phyloP scores from a whole-genome alignment of 331 rosid genomes.

The Spiraea crenata region DNA sequence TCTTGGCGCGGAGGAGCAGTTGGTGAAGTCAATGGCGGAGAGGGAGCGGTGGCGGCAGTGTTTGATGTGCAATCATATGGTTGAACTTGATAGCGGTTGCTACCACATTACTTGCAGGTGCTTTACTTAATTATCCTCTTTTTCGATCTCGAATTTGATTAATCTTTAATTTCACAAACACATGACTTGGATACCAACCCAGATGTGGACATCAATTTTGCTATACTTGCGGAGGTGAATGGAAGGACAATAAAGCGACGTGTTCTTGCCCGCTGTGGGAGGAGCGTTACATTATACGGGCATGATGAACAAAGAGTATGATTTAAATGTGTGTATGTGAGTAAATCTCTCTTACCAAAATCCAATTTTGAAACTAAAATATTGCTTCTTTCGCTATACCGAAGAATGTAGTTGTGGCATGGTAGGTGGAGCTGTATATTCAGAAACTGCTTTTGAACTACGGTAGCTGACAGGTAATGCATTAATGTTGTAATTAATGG shows the following conservation, averaged over 20 bases:
- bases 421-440: no score
- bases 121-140: not conserved
- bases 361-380: no score
- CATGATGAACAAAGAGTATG: not conserved
- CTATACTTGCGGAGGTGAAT: slow-evolving; percentile 53
- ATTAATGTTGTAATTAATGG: no score
- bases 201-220: slow-evolving; percentile 57
- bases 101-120: slow-evolving; percentile 90
- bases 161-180: not conserved
- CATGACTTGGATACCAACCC: not conserved
- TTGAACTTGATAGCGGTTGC: slow-evolving; percentile 81
- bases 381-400: no score
- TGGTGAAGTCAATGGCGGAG: slow-evolving; percentile 54
- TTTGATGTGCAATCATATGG: slow-evolving; percentile 64
- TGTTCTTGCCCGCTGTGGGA: slow-evolving; percentile 51
- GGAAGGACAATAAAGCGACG: slow-evolving; percentile 40
- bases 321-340: no score
- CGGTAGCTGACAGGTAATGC: no score
- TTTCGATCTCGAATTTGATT: not conserved
- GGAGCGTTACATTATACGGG: slow-evolving; percentile 43
- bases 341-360: no score
- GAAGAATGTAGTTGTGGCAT: no score
- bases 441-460: no score
- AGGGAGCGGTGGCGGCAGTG: slow-evolving; percentile 63
- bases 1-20: slow-evolving; percentile 41